These are phyloP conservation scores for Aphanomyces stellatus DNA, from an alignment of 352 stramenopile genomes.

Conservation along the genomic window DNA sequence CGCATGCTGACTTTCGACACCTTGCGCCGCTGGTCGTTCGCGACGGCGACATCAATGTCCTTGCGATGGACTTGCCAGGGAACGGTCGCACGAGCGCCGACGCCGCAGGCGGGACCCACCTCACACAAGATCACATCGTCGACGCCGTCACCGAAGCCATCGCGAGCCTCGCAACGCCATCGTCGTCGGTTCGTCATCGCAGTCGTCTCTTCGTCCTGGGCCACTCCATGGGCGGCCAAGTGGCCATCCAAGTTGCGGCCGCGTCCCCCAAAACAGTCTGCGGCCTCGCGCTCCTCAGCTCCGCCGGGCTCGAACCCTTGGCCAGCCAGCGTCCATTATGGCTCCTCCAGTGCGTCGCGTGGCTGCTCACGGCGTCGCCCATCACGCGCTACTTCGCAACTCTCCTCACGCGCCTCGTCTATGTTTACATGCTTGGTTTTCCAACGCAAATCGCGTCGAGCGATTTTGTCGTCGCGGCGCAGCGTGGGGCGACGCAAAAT, in stretches of 20 bases:
- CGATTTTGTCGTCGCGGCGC: neutral
- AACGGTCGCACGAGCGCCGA: neutral
- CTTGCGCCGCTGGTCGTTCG: neutral
- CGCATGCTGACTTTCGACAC: conserved; percentile 6
- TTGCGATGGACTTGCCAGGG: conserved; percentile 6
- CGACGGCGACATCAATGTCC: neutral
- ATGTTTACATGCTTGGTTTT: neutral
- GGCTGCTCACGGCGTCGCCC: neutral
- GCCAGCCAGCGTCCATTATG: neutral
- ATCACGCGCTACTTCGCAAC: neutral
- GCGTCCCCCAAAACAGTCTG: neutral
- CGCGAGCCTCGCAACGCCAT: neutral
- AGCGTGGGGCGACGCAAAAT: neutral
- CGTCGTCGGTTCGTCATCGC: too few relatives aligned
- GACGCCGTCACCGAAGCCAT: conserved; percentile 1
- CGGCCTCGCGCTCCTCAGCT: conserved; percentile 7
- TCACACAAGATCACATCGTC: neutral
- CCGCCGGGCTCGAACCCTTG: neutral
- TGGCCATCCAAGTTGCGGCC: neutral
- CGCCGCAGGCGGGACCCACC: neutral
- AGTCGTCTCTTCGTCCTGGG: neutral
- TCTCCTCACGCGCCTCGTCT: neutral
- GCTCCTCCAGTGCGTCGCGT: neutral
- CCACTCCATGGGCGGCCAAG: conserved; percentile 8
- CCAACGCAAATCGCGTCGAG: neutral